Evolutionary conservation across 2,329 filamentous ascomycete genomes (phyloP).

Genomic region (Chaetomiaceae sp.): DNA sequence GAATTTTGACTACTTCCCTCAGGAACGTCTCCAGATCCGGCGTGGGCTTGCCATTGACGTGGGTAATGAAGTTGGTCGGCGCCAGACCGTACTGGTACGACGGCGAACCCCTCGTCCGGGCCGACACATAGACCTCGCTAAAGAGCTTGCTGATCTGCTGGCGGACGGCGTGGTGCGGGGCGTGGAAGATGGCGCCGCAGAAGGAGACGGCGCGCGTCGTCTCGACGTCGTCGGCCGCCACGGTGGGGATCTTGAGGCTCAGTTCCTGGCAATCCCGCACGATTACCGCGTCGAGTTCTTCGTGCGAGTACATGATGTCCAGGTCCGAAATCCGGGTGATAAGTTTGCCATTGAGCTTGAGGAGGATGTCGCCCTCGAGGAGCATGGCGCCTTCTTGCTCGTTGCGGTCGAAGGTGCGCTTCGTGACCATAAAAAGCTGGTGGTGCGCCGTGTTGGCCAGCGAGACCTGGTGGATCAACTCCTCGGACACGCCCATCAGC

Average conservation of each 20-base stretch:
- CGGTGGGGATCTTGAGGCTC: slow-evolving; percentile 72
- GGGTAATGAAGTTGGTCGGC: slow-evolving; percentile 95
- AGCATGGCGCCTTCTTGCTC: slow-evolving; percentile 48
- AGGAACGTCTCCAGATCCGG: slow-evolving; percentile 79
- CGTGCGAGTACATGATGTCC: slow-evolving; percentile 92
- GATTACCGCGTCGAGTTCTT: slow-evolving; percentile 76
- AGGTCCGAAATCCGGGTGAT: slow-evolving; percentile 91
- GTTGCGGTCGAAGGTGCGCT: slow-evolving; percentile 66
- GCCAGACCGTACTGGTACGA: slow-evolving; percentile 88
- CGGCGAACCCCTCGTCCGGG: slow-evolving; percentile 75
- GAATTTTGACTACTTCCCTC: slow-evolving; percentile 76
- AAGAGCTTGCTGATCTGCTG: slow-evolving; percentile 97
- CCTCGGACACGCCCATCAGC: slow-evolving; percentile 93
- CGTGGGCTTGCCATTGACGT: slow-evolving; percentile 85
- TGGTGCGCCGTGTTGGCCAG: slow-evolving; percentile 86
- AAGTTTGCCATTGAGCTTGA: slow-evolving; percentile 85
- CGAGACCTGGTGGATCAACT: slow-evolving; percentile 91
- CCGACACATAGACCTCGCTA: slow-evolving; percentile 93
- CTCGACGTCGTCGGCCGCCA: slow-evolving; percentile 84
- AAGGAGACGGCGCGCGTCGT: slow-evolving; percentile 90
- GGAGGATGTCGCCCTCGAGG: slow-evolving; percentile 84
- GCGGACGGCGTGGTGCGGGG: slow-evolving; percentile 90
- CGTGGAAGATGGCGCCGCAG: slow-evolving; percentile 89
- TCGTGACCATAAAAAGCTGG: slow-evolving; percentile 93
- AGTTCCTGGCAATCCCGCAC: slow-evolving; percentile 81